Evolutionary conservation across 805 yeast genomes (phyloP), one percentile per base, ranked within the genome.

Genomic region (Torulaspora gathmanii): DNA sequence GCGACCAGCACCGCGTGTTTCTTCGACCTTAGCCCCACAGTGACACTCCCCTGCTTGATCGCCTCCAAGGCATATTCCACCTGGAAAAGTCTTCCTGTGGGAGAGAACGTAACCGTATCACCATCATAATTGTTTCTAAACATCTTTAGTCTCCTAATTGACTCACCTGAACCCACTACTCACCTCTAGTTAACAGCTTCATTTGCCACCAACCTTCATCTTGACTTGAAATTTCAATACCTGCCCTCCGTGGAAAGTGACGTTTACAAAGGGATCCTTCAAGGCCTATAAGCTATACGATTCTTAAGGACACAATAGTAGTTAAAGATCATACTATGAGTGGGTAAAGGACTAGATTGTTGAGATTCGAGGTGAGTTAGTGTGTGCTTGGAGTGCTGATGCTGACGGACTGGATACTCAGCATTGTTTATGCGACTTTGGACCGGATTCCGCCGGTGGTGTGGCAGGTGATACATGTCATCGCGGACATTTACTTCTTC

Each of bases 121-220:
- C 95, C 95, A 68, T 93, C 99, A 77, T 93, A 93, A 61, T 95
- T 93, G 71, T 93, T 93, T 77, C 99, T 88, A 67, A 93, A 93
- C 99, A 65, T 65, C 34, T 13, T 33, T 13, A 34, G 12, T 13
- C 39, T 16, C 34, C n/a, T 22, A 31, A 31, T 31, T 22, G 34
- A 31, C 12, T 11, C 34, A 7, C 22, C 22, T 31, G 34, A 31
- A 31, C 34, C 34, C 34, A n/a, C 17, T 16, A n/a, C 12, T 13
- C 7, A 31, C 19, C 34, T 31, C 20, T 22, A 15, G 16, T 19
- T 15, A 5, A 16, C 17, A 16, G 34, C 20, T 22, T 31, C 34
- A 15, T 31, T 31, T 31, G 34, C 34, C 34, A 31, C 34, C 34
- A 4, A 5, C 20, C 34, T 27, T 31, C 17, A 16, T 7, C 12